Conservation (phyloP, 768 basidiomycete genomes). For the Pulveroboletus ravenelii region DNA sequence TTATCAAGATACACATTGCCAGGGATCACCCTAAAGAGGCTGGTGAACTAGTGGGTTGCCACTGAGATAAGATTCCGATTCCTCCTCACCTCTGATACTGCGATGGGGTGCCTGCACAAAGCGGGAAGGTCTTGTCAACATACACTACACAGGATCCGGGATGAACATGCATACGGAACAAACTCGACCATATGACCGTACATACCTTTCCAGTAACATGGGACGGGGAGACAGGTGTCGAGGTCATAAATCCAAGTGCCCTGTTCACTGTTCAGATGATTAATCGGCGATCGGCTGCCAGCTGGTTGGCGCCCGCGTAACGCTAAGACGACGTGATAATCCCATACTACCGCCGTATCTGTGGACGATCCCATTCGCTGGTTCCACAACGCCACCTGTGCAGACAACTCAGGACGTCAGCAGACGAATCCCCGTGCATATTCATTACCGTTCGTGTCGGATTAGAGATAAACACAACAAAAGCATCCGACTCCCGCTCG, state of each 20-base stretch:
- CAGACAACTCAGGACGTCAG: no score
- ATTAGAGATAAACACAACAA: conserved; percentile 65
- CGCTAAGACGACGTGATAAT: conserved; percentile 62
- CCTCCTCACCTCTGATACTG: conserved; percentile 43
- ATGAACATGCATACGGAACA: conserved; percentile 10
- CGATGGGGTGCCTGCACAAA: conserved; percentile 23
- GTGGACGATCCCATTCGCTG: conserved; percentile 42
- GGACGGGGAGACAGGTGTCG: conserved; percentile 50
- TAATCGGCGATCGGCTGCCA: not conserved
- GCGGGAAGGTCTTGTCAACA: conserved; percentile 41
- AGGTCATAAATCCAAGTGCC: conserved; percentile 65
- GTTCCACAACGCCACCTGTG: conserved; percentile 61
- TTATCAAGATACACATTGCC: conserved; percentile 46
- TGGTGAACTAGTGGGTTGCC: conserved; percentile 24
- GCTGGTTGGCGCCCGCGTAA: conserved; percentile 34
- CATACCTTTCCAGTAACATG: conserved; percentile 50
- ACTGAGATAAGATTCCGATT: conserved; percentile 3
- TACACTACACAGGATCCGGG: conserved; percentile 38
- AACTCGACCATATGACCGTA: not conserved
- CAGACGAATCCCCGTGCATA: not conserved
- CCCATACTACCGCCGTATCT: conserved; percentile 33
- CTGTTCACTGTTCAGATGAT: conserved; percentile 6
- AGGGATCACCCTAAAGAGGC: conserved; percentile 59
- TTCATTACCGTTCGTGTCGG: conserved; percentile 46
- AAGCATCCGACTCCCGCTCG: conserved; percentile 43